These are phyloP conservation scores for Monotropa hypopitys DNA, from an alignment of 179 eudicot genomes.

Conservation along the genomic window DNA sequence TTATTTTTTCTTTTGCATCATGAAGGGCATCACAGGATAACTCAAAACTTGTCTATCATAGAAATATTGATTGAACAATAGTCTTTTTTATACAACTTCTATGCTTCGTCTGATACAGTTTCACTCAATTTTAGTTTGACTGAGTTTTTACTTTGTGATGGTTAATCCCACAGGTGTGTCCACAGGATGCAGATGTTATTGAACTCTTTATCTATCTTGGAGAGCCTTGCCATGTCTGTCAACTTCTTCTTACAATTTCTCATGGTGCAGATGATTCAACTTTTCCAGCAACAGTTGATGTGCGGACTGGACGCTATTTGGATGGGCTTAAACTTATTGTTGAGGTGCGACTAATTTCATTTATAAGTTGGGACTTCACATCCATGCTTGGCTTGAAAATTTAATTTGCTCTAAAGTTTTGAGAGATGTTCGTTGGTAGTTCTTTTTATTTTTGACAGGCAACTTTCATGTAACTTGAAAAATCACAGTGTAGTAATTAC, in stretches of 20 bases:
- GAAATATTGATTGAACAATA: neutral
- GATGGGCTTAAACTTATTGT: constrained; percentile 87
- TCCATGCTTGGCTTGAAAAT: constrained; percentile 1
- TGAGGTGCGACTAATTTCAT: constrained; percentile 49
- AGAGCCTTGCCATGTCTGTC: constrained; percentile 96
- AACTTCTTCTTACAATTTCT: constrained; percentile 89
- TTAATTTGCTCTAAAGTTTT: neutral
- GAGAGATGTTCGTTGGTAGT: neutral
- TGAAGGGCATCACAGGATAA: constrained; percentile 5
- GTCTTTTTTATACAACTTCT: neutral
- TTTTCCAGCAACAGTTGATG: constrained; percentile 85
- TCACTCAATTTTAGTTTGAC: neutral
- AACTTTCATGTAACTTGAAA: neutral
- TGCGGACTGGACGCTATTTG: constrained; percentile 75
- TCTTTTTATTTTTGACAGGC: neutral
- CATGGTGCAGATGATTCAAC: constrained; percentile 97
- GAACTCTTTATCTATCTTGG: constrained; percentile 86
- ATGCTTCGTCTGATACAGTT: neutral
- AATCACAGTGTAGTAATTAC: neutral
- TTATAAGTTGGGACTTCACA: constrained; percentile 10
- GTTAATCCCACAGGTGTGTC: constrained; percentile 52
- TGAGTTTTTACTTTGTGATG: constrained; percentile 5
- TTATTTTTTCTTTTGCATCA: constrained; percentile 1
- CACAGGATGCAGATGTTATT: constrained; percentile 84
- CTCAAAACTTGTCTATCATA: neutral